Evolutionary conservation across 495 filamentous ascomycete genomes (phyloP).

Genomic region (Penicillium malachiteum): DNA sequence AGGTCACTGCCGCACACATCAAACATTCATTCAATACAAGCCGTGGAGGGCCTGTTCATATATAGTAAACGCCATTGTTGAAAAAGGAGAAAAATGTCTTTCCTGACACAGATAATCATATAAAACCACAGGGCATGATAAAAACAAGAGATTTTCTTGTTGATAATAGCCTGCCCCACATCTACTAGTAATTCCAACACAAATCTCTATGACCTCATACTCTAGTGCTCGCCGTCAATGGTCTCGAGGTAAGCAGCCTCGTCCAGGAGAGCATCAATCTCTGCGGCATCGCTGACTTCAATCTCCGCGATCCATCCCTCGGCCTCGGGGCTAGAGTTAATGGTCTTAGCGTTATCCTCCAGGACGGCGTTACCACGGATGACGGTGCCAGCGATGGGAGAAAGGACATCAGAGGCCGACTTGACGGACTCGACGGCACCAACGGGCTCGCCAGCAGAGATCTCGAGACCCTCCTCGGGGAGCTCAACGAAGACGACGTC

Average conservation of each 20-base stretch:
- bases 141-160: not conserved
- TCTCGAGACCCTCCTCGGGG: slow-evolving; percentile 60
- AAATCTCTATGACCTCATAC: not conserved
- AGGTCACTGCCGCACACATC: not conserved
- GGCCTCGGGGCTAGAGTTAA: slow-evolving; percentile 82
- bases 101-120: slow-evolving; percentile 6
- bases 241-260: slow-evolving; percentile 69
- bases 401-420: slow-evolving; percentile 92
- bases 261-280: slow-evolving; percentile 74
- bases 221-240: slow-evolving; percentile 45
- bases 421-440: slow-evolving; percentile 98
- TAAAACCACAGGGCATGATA: slow-evolving; percentile 13
- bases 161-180: not conserved
- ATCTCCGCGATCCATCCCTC: slow-evolving; percentile 94
- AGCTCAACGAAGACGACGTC: slow-evolving; percentile 98
- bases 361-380: slow-evolving; percentile 67
- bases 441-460: slow-evolving; percentile 72
- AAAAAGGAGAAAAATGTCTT: slow-evolving; percentile 19
- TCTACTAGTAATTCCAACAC: not conserved
- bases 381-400: slow-evolving; percentile 77
- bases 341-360: slow-evolving; percentile 77
- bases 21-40: slow-evolving; percentile 10
- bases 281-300: slow-evolving; percentile 63
- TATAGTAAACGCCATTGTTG: slow-evolving; percentile 23
- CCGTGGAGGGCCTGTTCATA: slow-evolving; percentile 15